A percentile compares a stretch with the other conserved stretches of the same genome.
These are phyloP conservation scores for Zostera marina DNA, from an alignment of 116 monocot genomes.

Conservation along the genomic window DNA sequence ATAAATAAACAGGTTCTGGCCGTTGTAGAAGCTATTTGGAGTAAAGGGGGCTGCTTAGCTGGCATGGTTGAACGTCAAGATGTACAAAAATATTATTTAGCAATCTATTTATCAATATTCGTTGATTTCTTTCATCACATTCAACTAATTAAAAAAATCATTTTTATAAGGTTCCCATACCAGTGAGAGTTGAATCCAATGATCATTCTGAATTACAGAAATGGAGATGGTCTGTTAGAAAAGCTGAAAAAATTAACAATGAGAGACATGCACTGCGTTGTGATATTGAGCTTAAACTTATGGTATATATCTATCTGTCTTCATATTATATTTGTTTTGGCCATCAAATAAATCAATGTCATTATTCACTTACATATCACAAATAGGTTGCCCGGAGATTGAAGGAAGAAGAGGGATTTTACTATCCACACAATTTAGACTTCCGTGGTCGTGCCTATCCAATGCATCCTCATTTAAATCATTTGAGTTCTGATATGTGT, in stretches of 20 bases:
- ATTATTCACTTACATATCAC: not conserved
- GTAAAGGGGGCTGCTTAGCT: conserved; percentile 50
- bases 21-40: conserved; percentile 54
- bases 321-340: not conserved
- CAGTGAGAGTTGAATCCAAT: conserved; percentile 32
- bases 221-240: conserved; percentile 50
- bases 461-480: conserved; percentile 77
- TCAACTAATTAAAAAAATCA: not conserved
- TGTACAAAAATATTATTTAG: conserved; percentile 16
- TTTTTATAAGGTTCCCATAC: conserved; percentile 37
- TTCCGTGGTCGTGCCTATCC: conserved; percentile 83
- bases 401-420: conserved; percentile 67
- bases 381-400: conserved; percentile 59
- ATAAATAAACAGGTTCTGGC: conserved; percentile 58
- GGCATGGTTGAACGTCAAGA: conserved; percentile 51
- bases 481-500: conserved; percentile 80
- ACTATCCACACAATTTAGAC: conserved; percentile 84
- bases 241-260: conserved; percentile 50
- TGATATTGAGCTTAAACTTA: conserved; percentile 74
- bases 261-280: conserved; percentile 73
- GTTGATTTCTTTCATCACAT: not conserved
- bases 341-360: not conserved
- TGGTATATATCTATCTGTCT: conserved; percentile 16
- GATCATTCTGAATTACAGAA: conserved; percentile 33
- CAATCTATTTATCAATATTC: conserved; percentile 1